Conservation (phyloP, 208 protist species). For the Entamoeba histolytica region DNA sequence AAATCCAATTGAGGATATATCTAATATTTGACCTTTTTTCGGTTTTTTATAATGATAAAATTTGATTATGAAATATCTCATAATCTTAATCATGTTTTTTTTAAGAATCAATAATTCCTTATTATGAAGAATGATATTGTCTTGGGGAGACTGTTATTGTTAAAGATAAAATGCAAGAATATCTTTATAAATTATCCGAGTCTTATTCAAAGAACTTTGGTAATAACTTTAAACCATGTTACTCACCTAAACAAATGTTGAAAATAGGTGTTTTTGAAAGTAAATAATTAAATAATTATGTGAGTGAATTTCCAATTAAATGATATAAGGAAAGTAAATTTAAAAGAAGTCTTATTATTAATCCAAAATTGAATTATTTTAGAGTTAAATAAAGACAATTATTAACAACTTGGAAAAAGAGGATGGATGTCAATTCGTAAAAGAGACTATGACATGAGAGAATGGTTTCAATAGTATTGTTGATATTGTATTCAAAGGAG, state of each 20-base stretch:
- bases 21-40: no score
- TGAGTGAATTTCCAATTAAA: constrained; percentile 7
- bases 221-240: neutral
- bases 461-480: neutral
- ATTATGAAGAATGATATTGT: no score
- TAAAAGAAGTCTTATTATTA: neutral
- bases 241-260: neutral
- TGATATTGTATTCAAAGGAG: neutral
- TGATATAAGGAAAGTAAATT: neutral
- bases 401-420: neutral
- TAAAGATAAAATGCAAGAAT: no score
- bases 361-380: no score
- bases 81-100: no score
- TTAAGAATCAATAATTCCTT: no score
- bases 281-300: constrained; percentile 1
- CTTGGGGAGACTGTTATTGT: no score
- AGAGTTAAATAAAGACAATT: neutral
- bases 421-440: neutral
- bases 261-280: constrained; percentile 10
- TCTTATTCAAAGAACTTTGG: neutral
- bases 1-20: no score
- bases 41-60: no score
- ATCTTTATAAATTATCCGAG: no score
- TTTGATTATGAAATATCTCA: no score
- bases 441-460: neutral